Percentiles rank a stretch among this genome's conserved stretches.
These are phyloP conservation scores for Yarrowia sp. DNA, from an alignment of 805 yeast species.

Conservation along the genomic window DNA sequence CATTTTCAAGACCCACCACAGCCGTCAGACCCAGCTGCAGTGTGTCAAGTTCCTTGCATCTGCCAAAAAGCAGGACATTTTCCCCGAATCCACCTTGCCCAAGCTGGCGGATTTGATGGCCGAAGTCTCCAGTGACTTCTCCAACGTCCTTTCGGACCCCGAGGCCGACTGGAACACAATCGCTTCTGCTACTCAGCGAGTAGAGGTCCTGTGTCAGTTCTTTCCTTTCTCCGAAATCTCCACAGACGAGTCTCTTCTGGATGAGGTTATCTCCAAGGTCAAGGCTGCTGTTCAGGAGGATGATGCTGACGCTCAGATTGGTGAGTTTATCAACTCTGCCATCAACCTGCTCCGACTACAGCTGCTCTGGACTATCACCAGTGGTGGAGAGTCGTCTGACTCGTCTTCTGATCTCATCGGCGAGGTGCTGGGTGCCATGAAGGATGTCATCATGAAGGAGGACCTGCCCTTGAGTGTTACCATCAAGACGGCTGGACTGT, in stretches of 20 bases:
- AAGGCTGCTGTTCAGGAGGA: not conserved
- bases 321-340: constrained; percentile 12
- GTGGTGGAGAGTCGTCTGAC: not conserved
- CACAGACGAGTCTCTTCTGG: not conserved
- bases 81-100: constrained; percentile 23
- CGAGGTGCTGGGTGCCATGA: not conserved
- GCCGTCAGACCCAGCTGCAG: not conserved
- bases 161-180: not conserved
- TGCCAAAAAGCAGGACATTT: constrained; percentile 3
- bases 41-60: constrained; percentile 13
- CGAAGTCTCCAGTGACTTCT: constrained; percentile 8
- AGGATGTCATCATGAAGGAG: constrained; percentile 3
- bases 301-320: not conserved
- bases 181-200: constrained; percentile 4
- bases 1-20: constrained; percentile 2
- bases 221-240: not conserved
- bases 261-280: not conserved
- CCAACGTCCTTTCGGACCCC: not conserved
- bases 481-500: constrained; percentile 8
- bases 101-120: constrained; percentile 1
- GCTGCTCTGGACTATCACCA: constrained; percentile 4
- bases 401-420: not conserved
- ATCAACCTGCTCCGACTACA: constrained; percentile 8
- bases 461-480: not conserved
- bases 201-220: constrained; percentile 11